These are phyloP conservation scores for Irpex sp. DNA, from an alignment of 1,284 basidiomycete genomes.

Conservation along the genomic window DNA sequence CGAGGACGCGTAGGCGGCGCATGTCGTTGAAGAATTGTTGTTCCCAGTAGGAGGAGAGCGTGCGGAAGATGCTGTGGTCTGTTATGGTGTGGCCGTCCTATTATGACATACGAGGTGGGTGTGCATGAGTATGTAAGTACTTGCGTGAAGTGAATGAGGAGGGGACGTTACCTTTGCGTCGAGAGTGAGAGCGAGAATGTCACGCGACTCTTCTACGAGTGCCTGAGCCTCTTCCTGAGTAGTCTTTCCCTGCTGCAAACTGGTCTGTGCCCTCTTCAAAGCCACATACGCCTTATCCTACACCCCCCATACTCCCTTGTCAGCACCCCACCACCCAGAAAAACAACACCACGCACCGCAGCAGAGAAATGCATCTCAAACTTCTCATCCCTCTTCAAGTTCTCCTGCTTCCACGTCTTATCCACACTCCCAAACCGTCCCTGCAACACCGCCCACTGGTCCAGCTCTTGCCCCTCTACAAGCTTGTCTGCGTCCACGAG, in stretches of 20 bases:
- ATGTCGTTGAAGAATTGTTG: slow-evolving; percentile 91
- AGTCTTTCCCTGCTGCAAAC: slow-evolving; percentile 36
- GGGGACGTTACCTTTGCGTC: slow-evolving; percentile 63
- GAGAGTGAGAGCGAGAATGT: slow-evolving; percentile 71
- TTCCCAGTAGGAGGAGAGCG: slow-evolving; percentile 90
- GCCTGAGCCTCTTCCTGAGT: slow-evolving; percentile 48
- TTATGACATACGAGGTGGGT: not conserved
- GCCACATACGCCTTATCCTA: slow-evolving; percentile 56
- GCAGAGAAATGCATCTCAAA: slow-evolving; percentile 84
- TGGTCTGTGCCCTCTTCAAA: slow-evolving; percentile 38
- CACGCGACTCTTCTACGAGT: slow-evolving; percentile 72
- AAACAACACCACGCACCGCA: slow-evolving; percentile 47
- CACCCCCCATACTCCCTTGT: slow-evolving; percentile 10
- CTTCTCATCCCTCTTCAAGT: slow-evolving; percentile 81
- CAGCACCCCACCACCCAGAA: not conserved
- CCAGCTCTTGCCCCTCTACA: slow-evolving; percentile 44
- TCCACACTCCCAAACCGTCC: slow-evolving; percentile 39
- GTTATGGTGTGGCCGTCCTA: slow-evolving; percentile 80
- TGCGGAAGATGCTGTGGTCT: slow-evolving; percentile 85
- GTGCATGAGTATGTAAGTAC: not conserved
- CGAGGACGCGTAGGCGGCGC: slow-evolving; percentile 80
- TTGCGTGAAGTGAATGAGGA: slow-evolving; percentile 2
- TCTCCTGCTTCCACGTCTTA: slow-evolving; percentile 66
- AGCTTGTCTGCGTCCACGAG: slow-evolving; percentile 46
- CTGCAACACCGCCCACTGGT: slow-evolving; percentile 51